Evolutionary conservation across 2,329 filamentous ascomycete species (phyloP).

Genomic region (Thielaviopsis populi): DNA sequence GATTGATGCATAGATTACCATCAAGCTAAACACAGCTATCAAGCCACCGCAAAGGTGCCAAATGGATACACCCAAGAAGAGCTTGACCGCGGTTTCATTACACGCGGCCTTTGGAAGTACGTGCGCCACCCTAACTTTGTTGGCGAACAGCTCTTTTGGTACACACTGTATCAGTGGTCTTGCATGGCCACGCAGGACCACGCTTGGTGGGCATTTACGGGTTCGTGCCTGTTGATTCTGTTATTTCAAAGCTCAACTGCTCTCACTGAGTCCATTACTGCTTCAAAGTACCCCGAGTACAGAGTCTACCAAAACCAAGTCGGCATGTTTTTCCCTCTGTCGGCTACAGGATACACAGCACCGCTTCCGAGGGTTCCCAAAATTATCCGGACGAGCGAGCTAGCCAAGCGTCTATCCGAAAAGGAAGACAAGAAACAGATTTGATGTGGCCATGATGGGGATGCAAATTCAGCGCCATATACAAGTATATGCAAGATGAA

Average conservation of each 20-base stretch:
- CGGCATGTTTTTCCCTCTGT: slow-evolving; percentile 63
- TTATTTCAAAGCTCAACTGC: slow-evolving; percentile 83
- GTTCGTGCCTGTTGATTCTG: slow-evolving; percentile 52
- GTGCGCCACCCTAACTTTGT: slow-evolving; percentile 91
- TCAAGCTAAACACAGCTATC: slow-evolving; percentile 61
- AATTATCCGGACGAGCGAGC: slow-evolving; percentile 36
- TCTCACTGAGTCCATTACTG: slow-evolving; percentile 70
- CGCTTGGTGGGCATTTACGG: slow-evolving; percentile 65
- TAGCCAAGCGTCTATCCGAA: slow-evolving; percentile 26
- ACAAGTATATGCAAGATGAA: slow-evolving; percentile 8
- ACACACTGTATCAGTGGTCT: slow-evolving; percentile 75
- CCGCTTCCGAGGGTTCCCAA: slow-evolving; percentile 27
- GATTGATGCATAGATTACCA: slow-evolving; percentile 49
- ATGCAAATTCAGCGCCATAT: background rate
- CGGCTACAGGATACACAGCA: slow-evolving; percentile 30
- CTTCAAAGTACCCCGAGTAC: slow-evolving; percentile 80
- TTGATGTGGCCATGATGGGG: slow-evolving; percentile 10
- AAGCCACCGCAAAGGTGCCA: slow-evolving; percentile 55
- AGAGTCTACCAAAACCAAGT: slow-evolving; percentile 67
- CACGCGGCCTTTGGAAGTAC: slow-evolving; percentile 71
- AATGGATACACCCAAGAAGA: slow-evolving; percentile 51
- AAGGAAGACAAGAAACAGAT: slow-evolving; percentile 15
- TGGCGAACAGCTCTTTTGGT: slow-evolving; percentile 83
- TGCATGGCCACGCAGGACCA: slow-evolving; percentile 56
- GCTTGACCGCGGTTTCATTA: slow-evolving; percentile 78